Evolutionary conservation across 345 rosid species (phyloP), one percentile per base, ranked within the genome.

Genomic region (Salix brachista): DNA sequence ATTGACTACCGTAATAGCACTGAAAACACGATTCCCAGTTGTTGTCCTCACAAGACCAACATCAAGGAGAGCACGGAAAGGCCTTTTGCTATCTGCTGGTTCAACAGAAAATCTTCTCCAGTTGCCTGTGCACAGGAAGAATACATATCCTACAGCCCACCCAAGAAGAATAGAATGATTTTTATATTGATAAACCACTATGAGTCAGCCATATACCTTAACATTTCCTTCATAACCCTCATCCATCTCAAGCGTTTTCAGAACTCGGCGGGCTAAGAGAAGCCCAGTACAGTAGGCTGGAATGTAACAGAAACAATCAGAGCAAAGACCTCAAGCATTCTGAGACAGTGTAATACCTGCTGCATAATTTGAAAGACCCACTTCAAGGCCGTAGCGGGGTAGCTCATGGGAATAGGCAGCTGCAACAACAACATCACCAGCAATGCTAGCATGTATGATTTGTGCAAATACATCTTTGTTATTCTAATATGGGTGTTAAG

Each of bases 1-100:
- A 12, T 50, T 3, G 8, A 50, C 21, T 87, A 91, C 96, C 92
- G 90, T 91, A 18, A 91, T 90, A 39, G 92, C 90, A 77, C 92
- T 92, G 12, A 91, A 91, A 12, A 91, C 91, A 75, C 96, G 92
- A 77, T 91, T 91, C 8, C 96, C 93, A 1, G 96, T 91, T 19
- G 96, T 90, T 52, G 93, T 91, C 75, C 75, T 90, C 71, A 87
- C 50, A n/a, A 91, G 89, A 26, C 96, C 96, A 34, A 91, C 96
- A 83, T 91, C 96, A 77, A 91, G 92, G 61, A 91, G 91, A 52
- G 92, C 94, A 83, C 91, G 92, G 84, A 91, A 91, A 16, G 96
- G 96, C 68, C 96, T 87, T 71, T 94, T 88, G 56, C 64, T 81
- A 8, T 88, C 96, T n/a, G 89, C 81, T 56, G 91, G 94, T 52